Percentiles rank a stretch among this genome's conserved stretches.
Conservation (phyloP, 768 basidiomycete genomes). For the Serendipita vermifera region DNA sequence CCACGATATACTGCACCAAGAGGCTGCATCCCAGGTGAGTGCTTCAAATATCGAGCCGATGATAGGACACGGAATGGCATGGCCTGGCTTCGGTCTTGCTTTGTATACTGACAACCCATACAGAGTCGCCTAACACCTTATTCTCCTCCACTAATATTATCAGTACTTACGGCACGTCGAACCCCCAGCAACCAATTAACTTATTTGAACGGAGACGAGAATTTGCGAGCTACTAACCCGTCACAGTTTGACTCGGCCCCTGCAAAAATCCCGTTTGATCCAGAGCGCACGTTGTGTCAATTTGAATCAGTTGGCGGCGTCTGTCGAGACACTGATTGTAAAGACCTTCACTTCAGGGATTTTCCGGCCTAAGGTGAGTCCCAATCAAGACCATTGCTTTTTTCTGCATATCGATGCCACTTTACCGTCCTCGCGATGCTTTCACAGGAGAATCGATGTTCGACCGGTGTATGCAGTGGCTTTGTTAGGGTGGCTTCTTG, state of each 20-base stretch:
- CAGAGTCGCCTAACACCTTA: background rate
- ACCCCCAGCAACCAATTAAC: background rate
- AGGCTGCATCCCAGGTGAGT: conserved; percentile 3
- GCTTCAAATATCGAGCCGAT: too few species aligned
- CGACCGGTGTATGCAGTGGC: too few species aligned
- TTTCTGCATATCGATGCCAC: background rate
- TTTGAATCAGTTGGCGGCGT: background rate
- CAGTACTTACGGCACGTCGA: background rate
- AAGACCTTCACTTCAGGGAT: conserved; percentile 3
- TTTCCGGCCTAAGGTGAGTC: background rate
- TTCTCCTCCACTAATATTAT: background rate
- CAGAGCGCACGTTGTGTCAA: background rate
- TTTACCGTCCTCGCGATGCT: too few species aligned
- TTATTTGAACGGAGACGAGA: too few species aligned
- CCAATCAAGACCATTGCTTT: background rate
- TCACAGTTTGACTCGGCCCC: background rate
- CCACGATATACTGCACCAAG: background rate
- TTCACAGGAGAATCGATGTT: too few species aligned
- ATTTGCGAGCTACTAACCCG: conserved; percentile 1
- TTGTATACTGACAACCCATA: background rate
- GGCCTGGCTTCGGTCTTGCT: too few species aligned
- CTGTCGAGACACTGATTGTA: background rate
- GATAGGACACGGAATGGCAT: too few species aligned
- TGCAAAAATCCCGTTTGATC: background rate
- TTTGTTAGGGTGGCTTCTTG: too few species aligned